Evolutionary conservation across 805 yeast genomes (phyloP).

Genomic region (Nakazawaea ambrosiae): DNA sequence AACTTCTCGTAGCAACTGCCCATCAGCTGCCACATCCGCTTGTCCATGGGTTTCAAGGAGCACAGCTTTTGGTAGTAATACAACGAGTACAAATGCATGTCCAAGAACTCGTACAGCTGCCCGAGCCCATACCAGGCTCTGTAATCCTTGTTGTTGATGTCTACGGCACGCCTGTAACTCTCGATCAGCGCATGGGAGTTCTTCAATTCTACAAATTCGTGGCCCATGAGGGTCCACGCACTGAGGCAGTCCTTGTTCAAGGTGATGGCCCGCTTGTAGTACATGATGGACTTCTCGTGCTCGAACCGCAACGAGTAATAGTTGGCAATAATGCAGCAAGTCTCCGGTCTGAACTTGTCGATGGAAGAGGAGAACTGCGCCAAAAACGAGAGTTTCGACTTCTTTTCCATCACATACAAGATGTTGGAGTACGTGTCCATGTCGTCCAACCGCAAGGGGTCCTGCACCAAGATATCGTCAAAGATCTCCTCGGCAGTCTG

Average conservation of each 20-base stretch:
- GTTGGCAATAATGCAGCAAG: slow-evolving; percentile 91
- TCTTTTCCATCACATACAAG: slow-evolving; percentile 87
- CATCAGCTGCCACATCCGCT: slow-evolving; percentile 94
- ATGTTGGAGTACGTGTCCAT: slow-evolving; percentile 93
- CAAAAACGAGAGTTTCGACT: slow-evolving; percentile 72
- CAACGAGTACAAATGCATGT: slow-evolving; percentile 87
- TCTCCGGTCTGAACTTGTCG: slow-evolving; percentile 86
- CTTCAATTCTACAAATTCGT: slow-evolving; percentile 92
- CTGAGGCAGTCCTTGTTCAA: slow-evolving; percentile 73
- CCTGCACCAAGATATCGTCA: slow-evolving; percentile 63
- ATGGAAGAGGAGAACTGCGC: slow-evolving; percentile 81
- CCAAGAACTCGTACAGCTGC: slow-evolving; percentile 94
- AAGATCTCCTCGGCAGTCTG: slow-evolving; percentile 71
- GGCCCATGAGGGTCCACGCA: slow-evolving; percentile 99
- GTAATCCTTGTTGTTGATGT: slow-evolving; percentile 80
- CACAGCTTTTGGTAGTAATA: slow-evolving; percentile 92
- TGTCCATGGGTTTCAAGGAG: slow-evolving; percentile 79
- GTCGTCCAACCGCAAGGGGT: slow-evolving; percentile 86
- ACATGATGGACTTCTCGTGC: slow-evolving; percentile 91
- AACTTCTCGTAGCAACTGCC: slow-evolving; percentile 85
- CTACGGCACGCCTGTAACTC: slow-evolving; percentile 88
- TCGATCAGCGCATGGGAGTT: slow-evolving; percentile 98
- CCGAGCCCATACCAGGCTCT: slow-evolving; percentile 99
- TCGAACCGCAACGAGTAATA: slow-evolving; percentile 87
- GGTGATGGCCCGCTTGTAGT: slow-evolving; percentile 82